Evolutionary conservation across 148 eudicot species (phyloP).

Genomic region (Arctostaphylos glauca): DNA sequence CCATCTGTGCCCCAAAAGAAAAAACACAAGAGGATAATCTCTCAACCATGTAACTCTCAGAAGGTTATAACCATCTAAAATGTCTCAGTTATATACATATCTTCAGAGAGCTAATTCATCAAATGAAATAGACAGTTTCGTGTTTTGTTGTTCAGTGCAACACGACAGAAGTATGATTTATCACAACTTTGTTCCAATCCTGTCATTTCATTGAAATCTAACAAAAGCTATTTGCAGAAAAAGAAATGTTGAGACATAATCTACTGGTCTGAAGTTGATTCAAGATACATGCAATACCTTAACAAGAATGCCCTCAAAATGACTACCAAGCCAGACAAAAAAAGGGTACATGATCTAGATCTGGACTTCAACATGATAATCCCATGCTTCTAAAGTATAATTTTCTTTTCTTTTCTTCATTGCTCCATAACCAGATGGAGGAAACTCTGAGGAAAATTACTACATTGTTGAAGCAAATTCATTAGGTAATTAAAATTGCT

Average conservation of each 20-base stretch:
- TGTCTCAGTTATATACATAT: neutral
- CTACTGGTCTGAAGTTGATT: neutral
- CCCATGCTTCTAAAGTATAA: neutral
- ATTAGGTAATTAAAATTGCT: neutral
- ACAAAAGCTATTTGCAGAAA: neutral
- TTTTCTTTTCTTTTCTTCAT: neutral
- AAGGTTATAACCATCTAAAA: neutral
- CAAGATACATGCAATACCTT: neutral
- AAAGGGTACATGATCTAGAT: neutral
- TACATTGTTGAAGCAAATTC: conserved; percentile 14
- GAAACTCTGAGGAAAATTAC: neutral
- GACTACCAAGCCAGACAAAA: neutral
- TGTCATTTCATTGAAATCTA: neutral
- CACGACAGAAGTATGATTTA: neutral
- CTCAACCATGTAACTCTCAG: neutral
- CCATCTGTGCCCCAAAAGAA: conserved; percentile 16
- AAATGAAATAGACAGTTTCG: neutral
- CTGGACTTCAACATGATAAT: neutral
- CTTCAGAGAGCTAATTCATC: neutral
- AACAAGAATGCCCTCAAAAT: neutral
- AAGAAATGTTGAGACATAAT: neutral
- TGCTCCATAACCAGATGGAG: neutral
- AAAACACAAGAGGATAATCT: neutral
- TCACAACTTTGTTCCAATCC: neutral
- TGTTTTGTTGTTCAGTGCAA: neutral